These are phyloP conservation scores for Talaromyces sp. DNA, from an alignment of 2,329 filamentous ascomycete genomes.

Conservation along the genomic window DNA sequence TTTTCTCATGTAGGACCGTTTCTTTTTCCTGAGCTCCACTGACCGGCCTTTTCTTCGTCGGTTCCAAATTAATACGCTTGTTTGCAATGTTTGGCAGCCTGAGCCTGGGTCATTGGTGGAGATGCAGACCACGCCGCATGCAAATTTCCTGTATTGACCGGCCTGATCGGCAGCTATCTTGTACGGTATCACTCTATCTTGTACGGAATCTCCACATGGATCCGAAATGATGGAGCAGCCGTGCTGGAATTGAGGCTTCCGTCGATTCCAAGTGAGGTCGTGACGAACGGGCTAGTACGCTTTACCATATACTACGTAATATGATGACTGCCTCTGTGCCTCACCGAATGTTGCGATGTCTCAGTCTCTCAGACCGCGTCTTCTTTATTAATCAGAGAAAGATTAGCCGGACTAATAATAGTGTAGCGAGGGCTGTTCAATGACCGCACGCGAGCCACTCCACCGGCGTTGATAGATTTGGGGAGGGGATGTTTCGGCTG, in stretches of 20 bases:
- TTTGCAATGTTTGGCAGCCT: conserved; percentile 10
- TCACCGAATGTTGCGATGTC: conserved; percentile 8
- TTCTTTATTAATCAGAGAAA: not conserved
- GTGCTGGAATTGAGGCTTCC: conserved; percentile 8
- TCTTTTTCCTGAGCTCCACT: conserved; percentile 16
- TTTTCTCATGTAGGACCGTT: conserved; percentile 14
- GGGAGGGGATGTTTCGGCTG: not conserved
- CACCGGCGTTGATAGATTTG: not conserved
- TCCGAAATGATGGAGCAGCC: conserved; percentile 8
- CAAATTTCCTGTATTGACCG: conserved; percentile 17
- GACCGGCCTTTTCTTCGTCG: not conserved
- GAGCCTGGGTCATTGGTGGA: not conserved
- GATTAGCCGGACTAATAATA: not conserved
- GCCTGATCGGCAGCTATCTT: conserved; percentile 7
- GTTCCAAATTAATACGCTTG: conserved; percentile 4
- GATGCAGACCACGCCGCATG: not conserved
- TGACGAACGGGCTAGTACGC: not conserved
- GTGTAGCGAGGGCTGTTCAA: conserved; percentile 6
- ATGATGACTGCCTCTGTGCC: not conserved
- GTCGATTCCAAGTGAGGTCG: conserved; percentile 6
- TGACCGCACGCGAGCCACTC: not conserved
- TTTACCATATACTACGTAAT: not conserved
- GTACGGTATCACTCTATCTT: conserved; percentile 10
- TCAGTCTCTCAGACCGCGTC: conserved; percentile 8
- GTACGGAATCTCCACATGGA: conserved; percentile 12